Evolutionary conservation across 805 yeast genomes (phyloP), one percentile per base, ranked within the genome.

Genomic region (Teunomyces lycoperdinae): DNA sequence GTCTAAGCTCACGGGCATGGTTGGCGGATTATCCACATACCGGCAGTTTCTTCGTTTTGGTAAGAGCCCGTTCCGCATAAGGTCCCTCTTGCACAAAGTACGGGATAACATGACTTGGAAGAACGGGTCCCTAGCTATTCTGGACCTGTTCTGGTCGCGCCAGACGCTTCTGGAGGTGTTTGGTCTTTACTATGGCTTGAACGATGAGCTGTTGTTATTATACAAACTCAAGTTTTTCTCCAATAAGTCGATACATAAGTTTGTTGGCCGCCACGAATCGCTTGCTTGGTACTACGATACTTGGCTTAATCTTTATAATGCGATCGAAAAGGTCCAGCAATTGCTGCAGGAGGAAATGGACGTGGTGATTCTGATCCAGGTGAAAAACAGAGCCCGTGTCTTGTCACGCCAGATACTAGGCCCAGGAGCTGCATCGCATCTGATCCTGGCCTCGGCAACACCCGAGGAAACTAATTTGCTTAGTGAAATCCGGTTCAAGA

Each of bases 31-130:
- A 45, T 78, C 76, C 44, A 64, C 77, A 9, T 86, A 83, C 62
- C 77, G 94, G 63, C 89, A 84, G 58, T 74, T 83, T 46, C 64
- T 85, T 54, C 74, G 92, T 55, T 84, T 84, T 50, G 92, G 91
- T 35, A 79, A 82, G 40, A 74, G 86, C 5, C 89, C 89, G 1
- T 81, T 83, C 62, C 72, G 84, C 52, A 36, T 81, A 2, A 58
- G 75, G 32, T 62, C 68, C 24, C 52, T 79, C 13, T 43, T 61
- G 28, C 53, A 52, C 14, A 76, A 74, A 50, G 9, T 80, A 0
- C 49, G 43, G 2, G 34, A 47, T 1, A 43, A 50, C 13, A 33
- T 62, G 9, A 39, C 57, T 2, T 43, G 47, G 41, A 40, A 52
- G 36, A 27, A 30, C 41, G 44, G 43, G 27, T 10, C 30, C 9